These are phyloP conservation scores for Ophiocordyceps sinensis DNA, from an alignment of 2,329 filamentous ascomycete species.

Conservation along the genomic window DNA sequence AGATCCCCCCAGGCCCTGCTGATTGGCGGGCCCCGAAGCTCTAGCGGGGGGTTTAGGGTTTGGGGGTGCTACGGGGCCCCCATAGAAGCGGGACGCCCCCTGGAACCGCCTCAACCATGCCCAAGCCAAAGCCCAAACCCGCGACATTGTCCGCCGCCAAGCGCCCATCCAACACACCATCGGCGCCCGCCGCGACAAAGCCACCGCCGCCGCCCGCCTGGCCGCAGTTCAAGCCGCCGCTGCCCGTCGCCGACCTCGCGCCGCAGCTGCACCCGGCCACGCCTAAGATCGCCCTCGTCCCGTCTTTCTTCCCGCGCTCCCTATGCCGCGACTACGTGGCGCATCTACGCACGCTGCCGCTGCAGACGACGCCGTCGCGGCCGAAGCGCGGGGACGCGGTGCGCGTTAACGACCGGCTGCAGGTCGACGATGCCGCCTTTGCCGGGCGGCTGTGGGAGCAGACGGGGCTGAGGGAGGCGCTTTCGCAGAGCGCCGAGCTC, in stretches of 20 bases:
- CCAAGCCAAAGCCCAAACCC: slow-evolving; percentile 16
- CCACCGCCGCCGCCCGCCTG: slow-evolving; percentile 33
- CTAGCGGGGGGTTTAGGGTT: too few relatives aligned
- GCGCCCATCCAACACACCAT: slow-evolving; percentile 11
- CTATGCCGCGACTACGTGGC: slow-evolving; percentile 65
- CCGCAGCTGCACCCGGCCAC: slow-evolving; percentile 36
- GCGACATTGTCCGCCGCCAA: slow-evolving; percentile 6
- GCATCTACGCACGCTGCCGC: slow-evolving; percentile 54
- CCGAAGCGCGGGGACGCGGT: slow-evolving; percentile 71
- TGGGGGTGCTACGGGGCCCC: too few relatives aligned
- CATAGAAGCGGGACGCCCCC: too few relatives aligned
- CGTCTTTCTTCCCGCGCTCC: slow-evolving; percentile 58
- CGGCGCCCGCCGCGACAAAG: background rate
- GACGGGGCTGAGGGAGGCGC: slow-evolving; percentile 56
- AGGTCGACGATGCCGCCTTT: slow-evolving; percentile 63
- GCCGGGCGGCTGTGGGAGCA: slow-evolving; percentile 62
- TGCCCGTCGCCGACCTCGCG: slow-evolving; percentile 50
- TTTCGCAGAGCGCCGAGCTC: slow-evolving; percentile 25
- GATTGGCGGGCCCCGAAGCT: too few relatives aligned
- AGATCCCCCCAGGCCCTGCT: too few relatives aligned
- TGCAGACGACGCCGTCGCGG: slow-evolving; percentile 63
- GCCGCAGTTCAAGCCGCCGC: slow-evolving; percentile 55
- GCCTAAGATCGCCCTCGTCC: slow-evolving; percentile 56
- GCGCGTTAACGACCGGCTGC: slow-evolving; percentile 80
- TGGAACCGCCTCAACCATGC: too few relatives aligned